phyloP scores from a whole-genome alignment of 139 green algal species.

The Gonium pectorale region DNA sequence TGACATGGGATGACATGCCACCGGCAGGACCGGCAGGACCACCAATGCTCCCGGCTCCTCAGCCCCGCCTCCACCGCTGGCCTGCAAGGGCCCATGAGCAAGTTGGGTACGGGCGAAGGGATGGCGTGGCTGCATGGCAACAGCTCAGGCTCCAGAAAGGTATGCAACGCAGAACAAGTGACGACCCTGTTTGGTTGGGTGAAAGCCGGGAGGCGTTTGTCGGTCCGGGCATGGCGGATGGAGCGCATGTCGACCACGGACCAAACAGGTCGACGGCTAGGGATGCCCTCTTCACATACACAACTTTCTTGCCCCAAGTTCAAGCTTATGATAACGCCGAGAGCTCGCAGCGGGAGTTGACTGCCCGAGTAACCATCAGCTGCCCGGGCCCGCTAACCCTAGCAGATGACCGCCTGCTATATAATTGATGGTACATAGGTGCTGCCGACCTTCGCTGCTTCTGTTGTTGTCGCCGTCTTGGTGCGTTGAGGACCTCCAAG shows the following conservation, averaged over 20 bases:
- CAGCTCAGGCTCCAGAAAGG: neutral
- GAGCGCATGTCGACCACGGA: neutral
- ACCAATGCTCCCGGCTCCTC: no score
- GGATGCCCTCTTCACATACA: neutral
- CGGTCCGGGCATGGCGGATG: neutral
- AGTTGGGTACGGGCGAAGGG: neutral
- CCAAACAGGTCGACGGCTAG: neutral
- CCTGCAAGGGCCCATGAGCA: neutral
- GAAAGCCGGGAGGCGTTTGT: neutral
- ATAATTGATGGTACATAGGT: no score
- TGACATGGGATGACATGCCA: neutral
- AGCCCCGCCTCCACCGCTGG: neutral
- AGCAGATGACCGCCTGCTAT: neutral
- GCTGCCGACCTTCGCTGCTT: no score
- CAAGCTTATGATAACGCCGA: no score
- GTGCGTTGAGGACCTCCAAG: no score
- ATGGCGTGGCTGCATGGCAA: neutral
- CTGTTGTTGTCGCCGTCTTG: no score
- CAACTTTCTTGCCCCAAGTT: neutral
- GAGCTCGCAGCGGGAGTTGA: no score
- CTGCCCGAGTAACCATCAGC: no score
- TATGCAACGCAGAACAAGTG: neutral
- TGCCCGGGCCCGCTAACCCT: neutral
- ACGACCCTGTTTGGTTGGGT: no score
- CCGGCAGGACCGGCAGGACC: no score